Base-by-base conservation (phyloP, 495 filamentous ascomycete species). In the Talaromyces nanjingensis region DNA sequence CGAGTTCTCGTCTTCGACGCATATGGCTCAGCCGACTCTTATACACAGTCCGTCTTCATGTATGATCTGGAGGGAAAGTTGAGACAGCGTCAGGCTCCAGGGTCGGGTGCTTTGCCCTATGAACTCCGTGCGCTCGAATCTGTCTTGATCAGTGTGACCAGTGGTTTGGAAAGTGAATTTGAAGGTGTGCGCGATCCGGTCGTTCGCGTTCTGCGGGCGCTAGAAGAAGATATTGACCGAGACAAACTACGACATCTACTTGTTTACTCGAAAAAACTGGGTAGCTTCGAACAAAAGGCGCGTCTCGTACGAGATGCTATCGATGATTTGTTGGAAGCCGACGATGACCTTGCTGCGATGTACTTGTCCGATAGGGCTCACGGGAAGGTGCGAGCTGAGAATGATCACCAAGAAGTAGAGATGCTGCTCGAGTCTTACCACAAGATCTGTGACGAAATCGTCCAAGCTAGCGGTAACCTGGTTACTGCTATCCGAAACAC, bases 401-500 rank as follows among this genome's bases (percentile, higher is more conserved):
- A 96, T 65, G 91, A 98, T 69, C 94, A 98, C 72, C 93, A 92
- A 16, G 94, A 98, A 74, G 89, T 98, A 1, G 94, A 98, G 74
- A 92, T 98, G 87, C 78, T 98, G 54, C 79, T 98, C 14, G 94
- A 98, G 73, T 96, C 91, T 20, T 98, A 98, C 69, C 92, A 98
- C 72, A 98, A 98, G 74, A 88, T 98, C 53, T 91, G 89, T 71
- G 94, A 98, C 75, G 94, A 98, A 79, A 96, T 98, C 73, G 94
- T 97, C 14, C 93, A 98, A 73, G 89, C 91, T 59, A 90, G 91
- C 59, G 90, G 91, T 60, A 97, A 96, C 73, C 75, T 98, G 55
- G 92, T 97, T 47, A 93, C 88, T n/a, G 90, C 89, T 68, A 98
- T 98, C 73, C 87, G 94, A 63, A 98, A 97, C 70, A 98, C 94